A percentile compares a stretch with the other conserved stretches of the same genome.
Evolutionary conservation across 768 basidiomycete genomes (phyloP).

Genomic region (Xerocomellus intermedius): DNA sequence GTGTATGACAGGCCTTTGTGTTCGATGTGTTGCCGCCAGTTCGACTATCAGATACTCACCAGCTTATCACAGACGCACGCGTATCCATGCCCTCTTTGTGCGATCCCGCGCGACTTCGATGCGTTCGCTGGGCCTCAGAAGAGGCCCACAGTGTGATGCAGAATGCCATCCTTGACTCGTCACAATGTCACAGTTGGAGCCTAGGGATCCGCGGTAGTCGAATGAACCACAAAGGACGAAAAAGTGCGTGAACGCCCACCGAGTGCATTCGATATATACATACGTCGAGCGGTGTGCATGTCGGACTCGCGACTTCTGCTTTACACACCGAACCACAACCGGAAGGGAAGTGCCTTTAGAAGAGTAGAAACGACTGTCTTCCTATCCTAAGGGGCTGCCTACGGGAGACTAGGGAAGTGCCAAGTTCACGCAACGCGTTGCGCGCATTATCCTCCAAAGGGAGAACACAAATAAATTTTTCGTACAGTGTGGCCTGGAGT

Average conservation of each 20-base stretch:
- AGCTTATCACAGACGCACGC: slow-evolving; percentile 6
- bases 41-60: slow-evolving; percentile 27
- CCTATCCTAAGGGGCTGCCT: no score
- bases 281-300: neutral
- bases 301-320: neutral
- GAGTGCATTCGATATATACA: neutral
- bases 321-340: neutral
- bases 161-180: slow-evolving; percentile 21
- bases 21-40: slow-evolving; percentile 15
- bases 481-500: neutral
- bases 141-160: neutral
- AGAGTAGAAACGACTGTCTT: no score
- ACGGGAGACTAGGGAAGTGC: no score
- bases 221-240: neutral
- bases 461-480: neutral
- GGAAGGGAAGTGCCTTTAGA: neutral
- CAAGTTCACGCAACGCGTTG: neutral
- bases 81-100: neutral
- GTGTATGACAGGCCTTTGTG: slow-evolving; percentile 27
- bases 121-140: neutral
- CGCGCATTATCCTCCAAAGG: neutral
- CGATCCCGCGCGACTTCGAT: neutral
- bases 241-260: neutral
- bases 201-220: slow-evolving; percentile 27
- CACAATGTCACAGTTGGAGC: slow-evolving; percentile 24